Conservation (phyloP, 371 early-diverging fungal genomes). For the Parasitella parasitica region DNA sequence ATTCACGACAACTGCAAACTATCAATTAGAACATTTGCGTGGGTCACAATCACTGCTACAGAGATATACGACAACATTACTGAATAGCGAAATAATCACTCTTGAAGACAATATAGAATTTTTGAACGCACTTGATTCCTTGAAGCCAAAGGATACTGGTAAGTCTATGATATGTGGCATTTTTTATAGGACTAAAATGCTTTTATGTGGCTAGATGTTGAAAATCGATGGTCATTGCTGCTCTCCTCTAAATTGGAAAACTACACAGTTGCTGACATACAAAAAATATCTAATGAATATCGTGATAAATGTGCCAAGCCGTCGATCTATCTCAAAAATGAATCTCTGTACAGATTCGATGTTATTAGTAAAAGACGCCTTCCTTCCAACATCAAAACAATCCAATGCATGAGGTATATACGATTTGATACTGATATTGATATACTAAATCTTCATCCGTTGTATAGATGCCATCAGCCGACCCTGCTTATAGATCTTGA, state of each 20-base stretch:
- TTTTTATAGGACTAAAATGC: not conserved
- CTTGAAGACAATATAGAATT: slow-evolving; percentile 30
- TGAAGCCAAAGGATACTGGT: slow-evolving; percentile 11
- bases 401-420: slow-evolving; percentile 27
- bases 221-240: slow-evolving; percentile 22
- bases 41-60: slow-evolving; percentile 31
- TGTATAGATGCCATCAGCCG: slow-evolving; percentile 34
- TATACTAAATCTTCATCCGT: no score
- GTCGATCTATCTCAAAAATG: slow-evolving; percentile 35
- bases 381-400: not conserved
- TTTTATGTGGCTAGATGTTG: not conserved
- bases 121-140: slow-evolving; percentile 23
- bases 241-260: slow-evolving; percentile 11
- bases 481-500: slow-evolving; percentile 13
- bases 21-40: slow-evolving; percentile 28
- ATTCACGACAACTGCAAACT: slow-evolving; percentile 19
- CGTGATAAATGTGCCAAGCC: slow-evolving; percentile 39
- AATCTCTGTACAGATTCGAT: slow-evolving; percentile 22
- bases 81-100: slow-evolving; percentile 26
- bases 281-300: slow-evolving; percentile 24
- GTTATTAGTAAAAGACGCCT: slow-evolving; percentile 36
- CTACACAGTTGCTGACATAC: slow-evolving; percentile 9
- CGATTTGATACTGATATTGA: not conserved
- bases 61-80: slow-evolving; percentile 20
- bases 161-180: not conserved